phyloP scores from a whole-genome alignment of 495 filamentous ascomycete species.

The Penicillium maclennaniae region DNA sequence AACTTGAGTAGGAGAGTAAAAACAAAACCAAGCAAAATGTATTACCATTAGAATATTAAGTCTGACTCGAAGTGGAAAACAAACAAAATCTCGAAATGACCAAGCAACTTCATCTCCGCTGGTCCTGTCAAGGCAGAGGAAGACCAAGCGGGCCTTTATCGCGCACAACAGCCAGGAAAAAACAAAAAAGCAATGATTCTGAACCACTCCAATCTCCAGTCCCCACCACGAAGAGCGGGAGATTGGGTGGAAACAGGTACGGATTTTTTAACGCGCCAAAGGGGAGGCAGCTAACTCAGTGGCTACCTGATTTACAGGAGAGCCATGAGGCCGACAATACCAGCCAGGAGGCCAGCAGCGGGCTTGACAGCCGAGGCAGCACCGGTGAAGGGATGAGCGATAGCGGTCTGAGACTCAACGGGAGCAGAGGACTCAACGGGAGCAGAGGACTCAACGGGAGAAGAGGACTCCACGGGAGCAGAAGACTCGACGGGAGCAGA shows the following conservation, averaged over 20 bases:
- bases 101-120: conserved; percentile 19
- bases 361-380: conserved; percentile 36
- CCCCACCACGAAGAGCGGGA: conserved; percentile 19
- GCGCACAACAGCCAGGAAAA: conserved; percentile 6
- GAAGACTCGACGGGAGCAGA: conserved; percentile 1
- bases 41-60: conserved; percentile 27
- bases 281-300: background rate
- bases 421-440: conserved; percentile 1
- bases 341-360: conserved; percentile 34
- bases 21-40: conserved; percentile 5
- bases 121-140: conserved; percentile 4
- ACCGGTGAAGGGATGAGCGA: conserved; percentile 27
- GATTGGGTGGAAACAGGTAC: conserved; percentile 1
- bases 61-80: conserved; percentile 12
- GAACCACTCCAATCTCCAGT: conserved; percentile 4
- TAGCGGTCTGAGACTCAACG: conserved; percentile 1
- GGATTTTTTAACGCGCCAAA: background rate
- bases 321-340: conserved; percentile 38
- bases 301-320: conserved; percentile 31
- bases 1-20: background rate
- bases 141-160: conserved; percentile 16
- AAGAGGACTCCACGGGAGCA: background rate
- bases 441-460: conserved; percentile 6
- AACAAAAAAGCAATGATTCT: conserved; percentile 8
- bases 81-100: conserved; percentile 27